Evolutionary conservation across 2,329 filamentous ascomycete species (phyloP).

Genomic region (Penicillium freii): DNA sequence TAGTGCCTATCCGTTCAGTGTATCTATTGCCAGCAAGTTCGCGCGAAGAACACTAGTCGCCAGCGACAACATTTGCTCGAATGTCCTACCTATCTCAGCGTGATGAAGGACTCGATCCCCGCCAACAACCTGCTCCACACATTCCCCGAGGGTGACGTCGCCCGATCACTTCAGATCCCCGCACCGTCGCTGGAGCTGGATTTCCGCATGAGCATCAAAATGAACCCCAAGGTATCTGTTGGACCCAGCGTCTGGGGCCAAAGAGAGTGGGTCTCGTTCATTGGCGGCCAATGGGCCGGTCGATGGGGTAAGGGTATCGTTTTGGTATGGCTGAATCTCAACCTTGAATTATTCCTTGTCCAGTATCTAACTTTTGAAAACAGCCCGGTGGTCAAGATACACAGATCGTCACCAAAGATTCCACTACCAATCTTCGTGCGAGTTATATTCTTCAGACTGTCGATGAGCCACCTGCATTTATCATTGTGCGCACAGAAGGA

Average conservation of each 20-base stretch:
- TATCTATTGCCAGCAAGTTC: conserved; percentile 52
- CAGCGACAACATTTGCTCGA: conserved; percentile 51
- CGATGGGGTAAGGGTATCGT: conserved; percentile 53
- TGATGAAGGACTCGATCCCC: conserved; percentile 54
- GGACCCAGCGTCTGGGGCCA: conserved; percentile 50
- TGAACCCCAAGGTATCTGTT: conserved; percentile 51
- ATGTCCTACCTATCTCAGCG: conserved; percentile 51
- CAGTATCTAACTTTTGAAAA: background rate
- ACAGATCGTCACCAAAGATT: conserved; percentile 50
- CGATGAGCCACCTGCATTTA: conserved; percentile 51
- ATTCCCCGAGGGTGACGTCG: conserved; percentile 51
- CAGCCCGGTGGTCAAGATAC: conserved; percentile 53
- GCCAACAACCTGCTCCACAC: conserved; percentile 52
- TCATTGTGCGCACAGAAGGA: conserved; percentile 47
- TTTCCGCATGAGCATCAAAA: conserved; percentile 54
- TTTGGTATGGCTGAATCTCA: conserved; percentile 37
- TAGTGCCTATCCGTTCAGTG: conserved; percentile 51
- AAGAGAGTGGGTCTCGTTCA: conserved; percentile 52
- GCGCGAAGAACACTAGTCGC: conserved; percentile 52
- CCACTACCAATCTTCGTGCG: conserved; percentile 45
- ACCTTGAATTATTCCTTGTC: background rate
- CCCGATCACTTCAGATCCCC: conserved; percentile 49
- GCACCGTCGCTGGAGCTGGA: conserved; percentile 50
- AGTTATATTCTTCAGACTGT: conserved; percentile 51
- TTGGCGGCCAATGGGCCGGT: conserved; percentile 53